Percentiles rank a stretch among this genome's conserved stretches.
phyloP scores from a whole-genome alignment of 805 yeast species.

The Blastobotrys muscicola region DNA sequence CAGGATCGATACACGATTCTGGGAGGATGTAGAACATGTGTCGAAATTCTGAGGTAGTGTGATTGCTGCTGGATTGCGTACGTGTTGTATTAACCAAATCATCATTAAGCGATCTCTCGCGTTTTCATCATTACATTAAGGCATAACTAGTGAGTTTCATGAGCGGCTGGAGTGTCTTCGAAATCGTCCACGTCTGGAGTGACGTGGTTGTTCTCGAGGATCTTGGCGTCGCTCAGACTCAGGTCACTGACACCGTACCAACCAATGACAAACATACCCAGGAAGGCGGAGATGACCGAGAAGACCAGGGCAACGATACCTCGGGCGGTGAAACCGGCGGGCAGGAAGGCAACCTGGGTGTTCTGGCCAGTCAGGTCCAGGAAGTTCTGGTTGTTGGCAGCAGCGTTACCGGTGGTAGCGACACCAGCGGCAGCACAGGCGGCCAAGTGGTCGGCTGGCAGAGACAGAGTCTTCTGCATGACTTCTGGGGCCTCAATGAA shows the following conservation, averaged over 20 bases:
- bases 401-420: constrained; percentile 72
- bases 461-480: constrained; percentile 42
- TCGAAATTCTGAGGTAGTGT: no score
- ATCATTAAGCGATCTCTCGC: no score
- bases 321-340: constrained; percentile 85
- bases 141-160: not conserved
- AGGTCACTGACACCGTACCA: constrained; percentile 82
- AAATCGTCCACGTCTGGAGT: not conserved
- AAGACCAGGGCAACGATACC: constrained; percentile 93
- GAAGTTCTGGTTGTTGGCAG: constrained; percentile 58
- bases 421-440: constrained; percentile 53
- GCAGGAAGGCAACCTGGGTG: constrained; percentile 56
- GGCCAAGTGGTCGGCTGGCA: constrained; percentile 51
- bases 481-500: constrained; percentile 76
- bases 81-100: no score
- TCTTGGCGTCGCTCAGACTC: constrained; percentile 54
- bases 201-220: constrained; percentile 38
- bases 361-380: constrained; percentile 68
- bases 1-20: no score
- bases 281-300: constrained; percentile 74
- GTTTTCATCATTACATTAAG: not conserved
- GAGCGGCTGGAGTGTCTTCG: not conserved
- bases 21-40: no score
- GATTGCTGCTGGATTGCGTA: no score
- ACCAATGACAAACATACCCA: constrained; percentile 71